These are phyloP conservation scores for Thecaphora thlaspeos DNA, from an alignment of 1,284 basidiomycete species.

Conservation along the genomic window DNA sequence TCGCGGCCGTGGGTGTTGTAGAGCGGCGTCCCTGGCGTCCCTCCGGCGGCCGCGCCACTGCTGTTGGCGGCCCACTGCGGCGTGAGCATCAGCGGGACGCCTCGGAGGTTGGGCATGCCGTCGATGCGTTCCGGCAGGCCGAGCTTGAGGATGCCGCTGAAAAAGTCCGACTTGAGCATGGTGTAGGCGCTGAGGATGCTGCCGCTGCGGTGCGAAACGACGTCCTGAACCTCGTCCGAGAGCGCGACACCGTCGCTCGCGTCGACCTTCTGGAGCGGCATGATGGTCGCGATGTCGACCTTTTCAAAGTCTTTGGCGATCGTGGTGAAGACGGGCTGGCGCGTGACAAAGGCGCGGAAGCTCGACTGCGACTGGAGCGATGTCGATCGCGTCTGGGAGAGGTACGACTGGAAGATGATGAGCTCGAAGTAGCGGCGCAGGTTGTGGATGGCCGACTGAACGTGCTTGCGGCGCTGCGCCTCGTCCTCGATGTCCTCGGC, in stretches of 20 bases:
- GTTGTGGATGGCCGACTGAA: slow-evolving; percentile 38
- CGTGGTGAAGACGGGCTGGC: slow-evolving; percentile 78
- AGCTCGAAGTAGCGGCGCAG: slow-evolving; percentile 73
- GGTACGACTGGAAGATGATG: slow-evolving; percentile 89
- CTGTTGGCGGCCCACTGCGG: slow-evolving; percentile 6
- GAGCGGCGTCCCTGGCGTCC: slow-evolving; percentile 15
- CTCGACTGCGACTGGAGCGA: slow-evolving; percentile 33
- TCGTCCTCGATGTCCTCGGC: slow-evolving; percentile 80
- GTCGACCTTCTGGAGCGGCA: slow-evolving; percentile 69
- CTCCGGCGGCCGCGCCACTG: not conserved
- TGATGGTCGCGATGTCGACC: slow-evolving; percentile 77
- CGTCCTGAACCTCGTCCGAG: slow-evolving; percentile 56
- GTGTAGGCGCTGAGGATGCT: slow-evolving; percentile 86
- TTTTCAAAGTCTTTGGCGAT: slow-evolving; percentile 85
- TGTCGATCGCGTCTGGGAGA: slow-evolving; percentile 80
- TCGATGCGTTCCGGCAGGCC: slow-evolving; percentile 50
- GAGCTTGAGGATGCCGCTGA: slow-evolving; percentile 61
- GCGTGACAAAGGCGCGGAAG: slow-evolving; percentile 49
- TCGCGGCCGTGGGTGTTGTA: slow-evolving; percentile 33
- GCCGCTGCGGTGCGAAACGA: slow-evolving; percentile 78
- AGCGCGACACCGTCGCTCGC: slow-evolving; percentile 72
- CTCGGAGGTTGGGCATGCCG: slow-evolving; percentile 55
- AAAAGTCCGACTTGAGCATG: slow-evolving; percentile 96
- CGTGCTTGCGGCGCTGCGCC: slow-evolving; percentile 67
- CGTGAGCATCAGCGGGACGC: slow-evolving; percentile 41